A percentile compares a stretch with the other conserved stretches of the same genome.
These are phyloP conservation scores for Acacia pycnantha DNA, from an alignment of 331 rosid species.

Conservation along the genomic window DNA sequence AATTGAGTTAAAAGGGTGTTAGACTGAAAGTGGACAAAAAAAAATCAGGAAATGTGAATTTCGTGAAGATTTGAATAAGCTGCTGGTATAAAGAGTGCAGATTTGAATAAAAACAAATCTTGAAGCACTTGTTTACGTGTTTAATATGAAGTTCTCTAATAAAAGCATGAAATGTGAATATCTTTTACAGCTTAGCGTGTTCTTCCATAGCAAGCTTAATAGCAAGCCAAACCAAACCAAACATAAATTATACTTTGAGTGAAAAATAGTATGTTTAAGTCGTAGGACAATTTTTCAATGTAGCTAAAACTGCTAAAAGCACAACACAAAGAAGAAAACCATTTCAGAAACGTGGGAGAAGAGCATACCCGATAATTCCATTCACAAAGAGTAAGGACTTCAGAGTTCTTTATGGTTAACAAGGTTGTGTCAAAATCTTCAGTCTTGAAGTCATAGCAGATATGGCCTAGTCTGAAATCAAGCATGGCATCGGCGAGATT, in stretches of 20 bases:
- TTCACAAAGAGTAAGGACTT: slow-evolving; percentile 56
- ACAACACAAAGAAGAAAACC: neutral
- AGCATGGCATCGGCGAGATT: slow-evolving; percentile 68
- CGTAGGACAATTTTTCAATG: neutral
- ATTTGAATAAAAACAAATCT: neutral
- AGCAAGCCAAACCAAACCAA: neutral
- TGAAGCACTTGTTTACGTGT: neutral
- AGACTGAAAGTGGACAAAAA: too few relatives aligned
- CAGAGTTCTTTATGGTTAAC: slow-evolving; percentile 65
- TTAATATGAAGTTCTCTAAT: too few relatives aligned
- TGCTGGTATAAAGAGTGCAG: too few relatives aligned
- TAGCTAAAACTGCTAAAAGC: neutral
- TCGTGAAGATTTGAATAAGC: too few relatives aligned
- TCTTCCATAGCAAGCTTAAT: neutral
- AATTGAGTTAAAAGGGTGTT: too few relatives aligned
- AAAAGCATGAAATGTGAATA: too few relatives aligned
- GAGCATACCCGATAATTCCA: slow-evolving; percentile 76
- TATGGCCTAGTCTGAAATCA: slow-evolving; percentile 63
- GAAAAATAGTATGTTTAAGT: neutral
- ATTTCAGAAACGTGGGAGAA: neutral
- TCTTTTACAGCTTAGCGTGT: neutral
- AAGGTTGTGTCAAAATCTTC: slow-evolving; percentile 65
- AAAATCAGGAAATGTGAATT: too few relatives aligned
- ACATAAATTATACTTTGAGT: neutral
- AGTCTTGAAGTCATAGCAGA: slow-evolving; percentile 25